phyloP scores from a whole-genome alignment of 192 early-diverging fungal genomes.

The Rhizoclosmatium sp. region DNA sequence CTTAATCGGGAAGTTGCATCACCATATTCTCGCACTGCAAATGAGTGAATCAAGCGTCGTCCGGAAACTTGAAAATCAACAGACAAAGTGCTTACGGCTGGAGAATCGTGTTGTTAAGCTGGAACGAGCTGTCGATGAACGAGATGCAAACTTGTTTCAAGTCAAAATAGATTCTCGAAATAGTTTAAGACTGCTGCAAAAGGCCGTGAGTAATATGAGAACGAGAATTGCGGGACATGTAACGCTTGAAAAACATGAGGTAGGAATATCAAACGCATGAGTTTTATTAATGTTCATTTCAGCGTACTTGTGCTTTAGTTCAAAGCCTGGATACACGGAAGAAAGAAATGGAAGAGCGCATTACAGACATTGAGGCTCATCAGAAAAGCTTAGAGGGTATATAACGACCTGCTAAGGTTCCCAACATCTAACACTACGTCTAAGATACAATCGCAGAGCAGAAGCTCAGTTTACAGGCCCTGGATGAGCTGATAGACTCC shows the following conservation, averaged over 20 bases:
- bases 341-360: constrained; percentile 25
- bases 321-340: constrained; percentile 41
- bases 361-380: constrained; percentile 21
- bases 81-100: constrained; percentile 44
- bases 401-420: neutral
- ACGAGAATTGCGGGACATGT: constrained; percentile 48
- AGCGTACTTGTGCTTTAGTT: constrained; percentile 41
- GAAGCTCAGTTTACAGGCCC: constrained; percentile 24
- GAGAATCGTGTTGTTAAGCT: constrained; percentile 50
- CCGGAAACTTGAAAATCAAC: constrained; percentile 42
- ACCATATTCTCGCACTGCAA: constrained; percentile 63
- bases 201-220: constrained; percentile 47
- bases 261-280: constrained; percentile 2
- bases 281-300: neutral
- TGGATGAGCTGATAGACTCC: constrained; percentile 49
- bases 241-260: constrained; percentile 50
- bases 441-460: constrained; percentile 48
- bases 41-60: constrained; percentile 47
- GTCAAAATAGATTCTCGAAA: constrained; percentile 48
- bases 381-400: constrained; percentile 27
- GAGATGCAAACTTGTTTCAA: constrained; percentile 53
- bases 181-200: constrained; percentile 48
- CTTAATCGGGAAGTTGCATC: constrained; percentile 64
- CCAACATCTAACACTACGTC: neutral
- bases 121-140: constrained; percentile 51